Percentiles rank a stretch among this genome's conserved stretches.
Evolutionary conservation across 2,329 filamentous ascomycete species (phyloP).

Genomic region (Fusarium domesticum): DNA sequence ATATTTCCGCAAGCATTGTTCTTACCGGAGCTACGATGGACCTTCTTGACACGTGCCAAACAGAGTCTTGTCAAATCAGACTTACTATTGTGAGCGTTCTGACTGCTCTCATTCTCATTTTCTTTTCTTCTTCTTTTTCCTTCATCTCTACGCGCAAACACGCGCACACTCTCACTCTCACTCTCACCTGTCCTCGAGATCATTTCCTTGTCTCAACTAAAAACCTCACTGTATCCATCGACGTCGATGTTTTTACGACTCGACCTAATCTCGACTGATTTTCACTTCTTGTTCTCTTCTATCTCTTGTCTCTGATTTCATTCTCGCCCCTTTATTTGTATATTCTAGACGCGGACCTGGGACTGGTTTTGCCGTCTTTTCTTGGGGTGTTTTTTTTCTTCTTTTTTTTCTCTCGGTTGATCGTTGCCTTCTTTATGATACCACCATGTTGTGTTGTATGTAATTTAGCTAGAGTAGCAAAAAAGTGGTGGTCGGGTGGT

Average conservation of each 20-base stretch:
- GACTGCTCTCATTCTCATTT: conserved; percentile 16
- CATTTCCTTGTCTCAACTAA: conserved; percentile 21
- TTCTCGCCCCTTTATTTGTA: conserved; percentile 28
- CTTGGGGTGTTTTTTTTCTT: too few species aligned
- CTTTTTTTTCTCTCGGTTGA: conserved; percentile 24
- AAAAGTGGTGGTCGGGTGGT: conserved; percentile 11
- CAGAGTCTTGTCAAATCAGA: conserved; percentile 4
- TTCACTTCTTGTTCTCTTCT: conserved; percentile 22
- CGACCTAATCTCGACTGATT: conserved; percentile 35
- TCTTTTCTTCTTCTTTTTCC: conserved; percentile 6
- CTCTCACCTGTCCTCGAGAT: conserved; percentile 11
- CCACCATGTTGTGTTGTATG: conserved; percentile 32
- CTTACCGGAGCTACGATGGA: conserved; percentile 3
- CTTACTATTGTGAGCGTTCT: conserved; percentile 8
- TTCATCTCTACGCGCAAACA: conserved; percentile 14
- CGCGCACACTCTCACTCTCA: conserved; percentile 16
- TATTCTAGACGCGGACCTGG: conserved; percentile 35
- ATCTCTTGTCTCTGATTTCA: background rate
- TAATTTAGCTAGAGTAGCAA: conserved; percentile 30
- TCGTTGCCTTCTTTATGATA: conserved; percentile 30
- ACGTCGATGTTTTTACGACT: conserved; percentile 30
- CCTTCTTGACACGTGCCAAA: conserved; percentile 6
- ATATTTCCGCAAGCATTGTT: conserved; percentile 12
- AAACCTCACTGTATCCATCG: conserved; percentile 28
- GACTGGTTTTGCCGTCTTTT: conserved; percentile 29